phyloP scores from a whole-genome alignment of 2,329 filamentous ascomycete genomes.

The Ascochyta fabae region DNA sequence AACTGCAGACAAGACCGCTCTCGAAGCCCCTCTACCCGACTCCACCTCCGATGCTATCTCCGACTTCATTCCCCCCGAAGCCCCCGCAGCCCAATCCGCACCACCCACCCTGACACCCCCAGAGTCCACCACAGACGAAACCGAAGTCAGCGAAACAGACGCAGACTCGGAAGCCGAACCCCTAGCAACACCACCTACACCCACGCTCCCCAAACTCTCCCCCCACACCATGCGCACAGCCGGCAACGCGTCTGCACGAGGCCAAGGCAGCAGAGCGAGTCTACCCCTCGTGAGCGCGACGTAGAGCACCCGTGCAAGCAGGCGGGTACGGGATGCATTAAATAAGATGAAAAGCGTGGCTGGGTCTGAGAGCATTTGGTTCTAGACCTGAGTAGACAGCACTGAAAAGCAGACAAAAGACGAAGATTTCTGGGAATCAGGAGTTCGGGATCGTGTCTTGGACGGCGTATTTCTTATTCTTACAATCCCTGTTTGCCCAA shows the following conservation, averaged over 20 bases:
- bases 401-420: too few species aligned
- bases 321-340: background rate
- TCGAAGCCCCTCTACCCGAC: conserved; percentile 29
- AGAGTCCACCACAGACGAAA: conserved; percentile 13
- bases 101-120: background rate
- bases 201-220: conserved; percentile 19
- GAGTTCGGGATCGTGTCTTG: too few species aligned
- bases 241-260: conserved; percentile 22
- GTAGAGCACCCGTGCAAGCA: conserved; percentile 9
- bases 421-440: too few species aligned
- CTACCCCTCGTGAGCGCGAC: conserved; percentile 40
- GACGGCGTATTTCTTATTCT: background rate
- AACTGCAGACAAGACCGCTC: conserved; percentile 15
- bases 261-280: conserved; percentile 26
- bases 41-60: conserved; percentile 3
- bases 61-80: conserved; percentile 17
- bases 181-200: conserved; percentile 11
- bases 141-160: conserved; percentile 29
- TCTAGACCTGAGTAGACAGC: too few species aligned
- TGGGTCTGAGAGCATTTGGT: too few species aligned
- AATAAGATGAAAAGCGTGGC: background rate
- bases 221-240: conserved; percentile 40
- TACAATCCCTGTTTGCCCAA: background rate
- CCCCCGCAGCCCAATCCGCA: conserved; percentile 7
- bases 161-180: conserved; percentile 24